These are phyloP conservation scores for Lasiodiplodia sp. DNA, from an alignment of 2,329 filamentous ascomycete species.

Conservation along the genomic window DNA sequence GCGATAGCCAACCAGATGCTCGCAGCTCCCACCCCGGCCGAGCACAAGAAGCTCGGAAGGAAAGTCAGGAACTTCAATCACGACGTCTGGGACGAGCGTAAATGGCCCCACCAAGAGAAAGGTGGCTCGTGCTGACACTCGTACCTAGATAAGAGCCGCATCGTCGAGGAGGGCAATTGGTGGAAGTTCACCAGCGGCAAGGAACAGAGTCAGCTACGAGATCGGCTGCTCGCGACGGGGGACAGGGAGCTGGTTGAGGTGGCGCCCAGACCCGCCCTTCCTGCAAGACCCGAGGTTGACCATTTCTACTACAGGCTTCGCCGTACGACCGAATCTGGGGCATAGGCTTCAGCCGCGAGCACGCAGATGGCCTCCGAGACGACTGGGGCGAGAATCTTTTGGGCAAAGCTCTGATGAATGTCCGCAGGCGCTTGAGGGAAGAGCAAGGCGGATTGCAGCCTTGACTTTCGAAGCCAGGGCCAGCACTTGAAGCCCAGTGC, in stretches of 20 bases:
- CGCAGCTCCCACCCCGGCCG: constrained; percentile 52
- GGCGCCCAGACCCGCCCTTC: constrained; percentile 38
- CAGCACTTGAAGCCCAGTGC: neutral
- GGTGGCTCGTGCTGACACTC: neutral
- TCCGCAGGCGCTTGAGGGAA: constrained; percentile 58
- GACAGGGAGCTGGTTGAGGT: constrained; percentile 69
- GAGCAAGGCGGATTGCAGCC: neutral
- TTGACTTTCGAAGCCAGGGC: neutral
- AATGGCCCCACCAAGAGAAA: neutral
- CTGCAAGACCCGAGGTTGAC: neutral
- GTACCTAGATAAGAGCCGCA: constrained; percentile 36
- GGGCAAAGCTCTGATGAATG: constrained; percentile 68
- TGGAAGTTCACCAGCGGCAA: constrained; percentile 62
- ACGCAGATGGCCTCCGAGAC: constrained; percentile 57
- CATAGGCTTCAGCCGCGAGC: constrained; percentile 63
- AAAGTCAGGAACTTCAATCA: constrained; percentile 62
- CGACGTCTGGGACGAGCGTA: constrained; percentile 57
- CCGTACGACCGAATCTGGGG: constrained; percentile 69
- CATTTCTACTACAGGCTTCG: constrained; percentile 34
- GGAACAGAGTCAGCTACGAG: constrained; percentile 53
- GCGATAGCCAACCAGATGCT: constrained; percentile 59
- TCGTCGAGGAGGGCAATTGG: constrained; percentile 66
- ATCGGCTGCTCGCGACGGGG: constrained; percentile 64
- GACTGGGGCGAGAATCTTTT: constrained; percentile 71
- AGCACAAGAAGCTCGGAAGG: constrained; percentile 64